Evolutionary conservation across 1,284 basidiomycete genomes (phyloP).

Genomic region (Leccinum pachyderme): DNA sequence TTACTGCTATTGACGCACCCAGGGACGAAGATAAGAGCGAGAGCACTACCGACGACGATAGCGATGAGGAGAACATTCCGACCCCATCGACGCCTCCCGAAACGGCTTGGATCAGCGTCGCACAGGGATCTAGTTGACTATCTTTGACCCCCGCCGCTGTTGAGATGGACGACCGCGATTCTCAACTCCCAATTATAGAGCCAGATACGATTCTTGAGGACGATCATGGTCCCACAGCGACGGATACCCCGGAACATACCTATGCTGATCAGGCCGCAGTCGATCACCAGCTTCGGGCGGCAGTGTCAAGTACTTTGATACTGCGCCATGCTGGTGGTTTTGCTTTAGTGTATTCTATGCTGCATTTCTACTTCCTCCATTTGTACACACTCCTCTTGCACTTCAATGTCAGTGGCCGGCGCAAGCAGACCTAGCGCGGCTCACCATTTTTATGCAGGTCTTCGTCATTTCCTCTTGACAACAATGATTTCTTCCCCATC

Average conservation of each 20-base stretch:
- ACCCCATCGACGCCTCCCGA: constrained; percentile 33
- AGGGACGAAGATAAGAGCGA: constrained; percentile 34
- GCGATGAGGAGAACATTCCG: constrained; percentile 31
- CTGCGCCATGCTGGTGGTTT: constrained; percentile 42
- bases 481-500: constrained; percentile 6
- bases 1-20: constrained; percentile 14
- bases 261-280: constrained; percentile 15
- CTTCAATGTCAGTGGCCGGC: constrained; percentile 31
- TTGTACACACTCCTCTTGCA: constrained; percentile 50
- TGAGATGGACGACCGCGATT: constrained; percentile 18
- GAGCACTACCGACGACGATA: constrained; percentile 30
- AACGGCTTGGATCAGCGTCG: constrained; percentile 31
- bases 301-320: constrained; percentile 30
- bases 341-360: constrained; percentile 43
- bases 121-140: constrained; percentile 36
- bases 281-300: constrained; percentile 21
- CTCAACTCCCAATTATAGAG: constrained; percentile 23
- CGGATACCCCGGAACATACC: constrained; percentile 24
- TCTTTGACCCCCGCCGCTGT: constrained; percentile 18
- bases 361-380: constrained; percentile 51
- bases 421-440: constrained; percentile 27
- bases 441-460: constrained; percentile 6
- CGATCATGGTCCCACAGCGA: constrained; percentile 14
- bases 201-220: constrained; percentile 19
- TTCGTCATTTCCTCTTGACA: neutral